These are phyloP conservation scores for Coniochaeta hoffmannii DNA, from an alignment of 2,329 filamentous ascomycete species.

Conservation along the genomic window DNA sequence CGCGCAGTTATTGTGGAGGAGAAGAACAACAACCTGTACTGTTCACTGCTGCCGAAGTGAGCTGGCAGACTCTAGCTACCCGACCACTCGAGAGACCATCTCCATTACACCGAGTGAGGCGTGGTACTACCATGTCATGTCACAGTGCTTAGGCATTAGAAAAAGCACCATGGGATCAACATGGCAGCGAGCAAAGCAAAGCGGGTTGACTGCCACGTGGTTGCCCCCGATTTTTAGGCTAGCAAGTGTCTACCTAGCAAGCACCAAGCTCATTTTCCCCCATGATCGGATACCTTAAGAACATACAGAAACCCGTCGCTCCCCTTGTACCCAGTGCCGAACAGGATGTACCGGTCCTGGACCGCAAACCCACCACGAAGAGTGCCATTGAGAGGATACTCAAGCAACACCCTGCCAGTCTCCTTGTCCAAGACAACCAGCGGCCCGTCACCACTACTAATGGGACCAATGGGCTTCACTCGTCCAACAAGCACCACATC, in stretches of 20 bases:
- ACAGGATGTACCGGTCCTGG: constrained; percentile 8
- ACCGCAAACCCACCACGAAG: constrained; percentile 9
- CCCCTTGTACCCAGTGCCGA: constrained; percentile 10
- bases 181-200: no score
- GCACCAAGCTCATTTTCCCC: background rate
- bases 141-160: no score
- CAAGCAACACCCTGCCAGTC: constrained; percentile 5
- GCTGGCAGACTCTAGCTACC: no score
- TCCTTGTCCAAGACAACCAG: constrained; percentile 5
- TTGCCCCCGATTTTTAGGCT: no score
- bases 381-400: constrained; percentile 2
- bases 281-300: background rate
- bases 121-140: no score
- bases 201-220: no score
- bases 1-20: background rate
- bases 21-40: background rate
- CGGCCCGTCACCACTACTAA: background rate
- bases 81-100: no score
- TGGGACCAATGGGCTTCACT: background rate
- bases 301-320: background rate
- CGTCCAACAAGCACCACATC: constrained; percentile 10
- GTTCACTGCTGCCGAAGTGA: background rate
- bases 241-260: background rate
- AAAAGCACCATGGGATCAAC: no score
- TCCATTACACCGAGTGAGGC: no score